Evolutionary conservation across 2,329 filamentous ascomycete genomes (phyloP).

Genomic region (Diplocarpon rosae): DNA sequence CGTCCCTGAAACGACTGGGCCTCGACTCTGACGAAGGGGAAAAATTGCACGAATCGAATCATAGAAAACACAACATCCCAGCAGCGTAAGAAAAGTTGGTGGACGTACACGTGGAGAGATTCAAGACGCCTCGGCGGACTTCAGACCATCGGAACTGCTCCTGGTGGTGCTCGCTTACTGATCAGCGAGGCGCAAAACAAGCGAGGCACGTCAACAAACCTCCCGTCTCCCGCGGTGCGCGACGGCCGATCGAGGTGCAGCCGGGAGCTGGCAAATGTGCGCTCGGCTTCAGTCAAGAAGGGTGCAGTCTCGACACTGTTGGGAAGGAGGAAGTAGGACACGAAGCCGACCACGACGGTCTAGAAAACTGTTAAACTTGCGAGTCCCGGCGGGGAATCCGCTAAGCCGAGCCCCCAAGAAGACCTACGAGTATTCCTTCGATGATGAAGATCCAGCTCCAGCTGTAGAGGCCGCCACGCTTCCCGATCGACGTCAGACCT

Average conservation of each 20-base stretch:
- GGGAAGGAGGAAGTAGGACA: slow-evolving; percentile 44
- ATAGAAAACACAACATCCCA: not conserved
- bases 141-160: slow-evolving; percentile 46
- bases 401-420: not conserved
- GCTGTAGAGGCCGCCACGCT: slow-evolving; percentile 34
- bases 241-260: slow-evolving; percentile 20
- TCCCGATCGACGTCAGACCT: slow-evolving; percentile 48
- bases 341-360: slow-evolving; percentile 42
- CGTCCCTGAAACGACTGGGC: not conserved
- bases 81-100: not conserved
- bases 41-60: not conserved
- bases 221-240: slow-evolving; percentile 15
- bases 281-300: slow-evolving; percentile 43
- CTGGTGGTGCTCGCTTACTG: slow-evolving; percentile 6
- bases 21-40: not conserved
- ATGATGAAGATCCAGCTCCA: slow-evolving; percentile 44
- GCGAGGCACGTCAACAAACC: not conserved
- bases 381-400: too few species aligned
- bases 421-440: slow-evolving; percentile 39
- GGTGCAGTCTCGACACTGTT: slow-evolving; percentile 42
- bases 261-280: slow-evolving; percentile 24
- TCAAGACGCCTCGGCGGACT: slow-evolving; percentile 48
- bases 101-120: slow-evolving; percentile 38
- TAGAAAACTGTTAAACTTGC: slow-evolving; percentile 18
- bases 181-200: not conserved